A percentile compares a stretch with the other conserved stretches of the same genome.
phyloP scores from a whole-genome alignment of 2,329 filamentous ascomycete species.

The Geoglossum cookeanum region DNA sequence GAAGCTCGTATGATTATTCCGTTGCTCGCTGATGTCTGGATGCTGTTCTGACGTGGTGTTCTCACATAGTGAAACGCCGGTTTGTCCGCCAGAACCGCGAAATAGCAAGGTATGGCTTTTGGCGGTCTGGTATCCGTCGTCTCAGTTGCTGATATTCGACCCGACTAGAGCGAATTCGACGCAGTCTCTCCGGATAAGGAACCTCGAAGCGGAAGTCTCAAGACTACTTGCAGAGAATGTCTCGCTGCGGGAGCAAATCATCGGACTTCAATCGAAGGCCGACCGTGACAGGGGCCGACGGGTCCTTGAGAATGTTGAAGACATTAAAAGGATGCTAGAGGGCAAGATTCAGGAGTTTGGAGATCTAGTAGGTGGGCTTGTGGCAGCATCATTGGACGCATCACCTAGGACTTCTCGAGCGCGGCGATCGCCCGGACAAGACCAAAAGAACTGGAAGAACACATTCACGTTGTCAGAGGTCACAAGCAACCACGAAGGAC shows the following conservation, averaged over 20 bases:
- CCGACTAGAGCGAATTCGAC: slow-evolving; percentile 46
- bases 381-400: slow-evolving; percentile 21
- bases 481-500: slow-evolving; percentile 31
- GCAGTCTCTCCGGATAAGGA: slow-evolving; percentile 58
- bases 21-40: not conserved
- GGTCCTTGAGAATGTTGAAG: slow-evolving; percentile 45
- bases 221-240: slow-evolving; percentile 65
- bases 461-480: slow-evolving; percentile 22
- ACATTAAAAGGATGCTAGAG: slow-evolving; percentile 53
- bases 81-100: slow-evolving; percentile 73
- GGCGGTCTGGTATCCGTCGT: not conserved
- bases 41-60: not conserved
- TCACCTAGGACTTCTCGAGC: slow-evolving; percentile 30
- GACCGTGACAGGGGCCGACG: slow-evolving; percentile 39
- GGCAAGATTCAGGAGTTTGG: slow-evolving; percentile 53
- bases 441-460: slow-evolving; percentile 20
- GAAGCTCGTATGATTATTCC: slow-evolving; percentile 24
- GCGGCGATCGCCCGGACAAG: slow-evolving; percentile 11
- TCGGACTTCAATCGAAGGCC: slow-evolving; percentile 48
- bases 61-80: slow-evolving; percentile 48
- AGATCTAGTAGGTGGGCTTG: slow-evolving; percentile 45
- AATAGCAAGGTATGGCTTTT: slow-evolving; percentile 36
- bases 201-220: slow-evolving; percentile 55
- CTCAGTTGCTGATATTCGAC: not conserved
- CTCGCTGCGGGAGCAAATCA: slow-evolving; percentile 47